Evolutionary conservation across 768 basidiomycete genomes (phyloP).

Genomic region (Galerina marginata): DNA sequence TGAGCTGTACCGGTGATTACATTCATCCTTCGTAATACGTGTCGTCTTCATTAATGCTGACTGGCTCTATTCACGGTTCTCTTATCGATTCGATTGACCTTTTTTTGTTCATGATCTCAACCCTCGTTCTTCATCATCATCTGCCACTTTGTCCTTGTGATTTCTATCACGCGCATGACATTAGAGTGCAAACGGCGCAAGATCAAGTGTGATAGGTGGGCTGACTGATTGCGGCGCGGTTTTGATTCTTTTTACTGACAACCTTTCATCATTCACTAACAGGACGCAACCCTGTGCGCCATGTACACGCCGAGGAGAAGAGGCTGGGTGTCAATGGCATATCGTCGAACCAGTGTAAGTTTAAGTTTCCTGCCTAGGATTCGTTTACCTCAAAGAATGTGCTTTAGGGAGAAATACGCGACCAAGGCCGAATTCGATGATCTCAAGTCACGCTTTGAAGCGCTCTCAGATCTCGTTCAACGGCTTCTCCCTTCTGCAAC

Average conservation of each 20-base stretch:
- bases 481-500: constrained; percentile 43
- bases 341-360: constrained; percentile 82
- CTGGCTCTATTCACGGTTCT: constrained; percentile 19
- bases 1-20: constrained; percentile 82
- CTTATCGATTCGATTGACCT: constrained; percentile 27
- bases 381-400: constrained; percentile 26
- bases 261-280: constrained; percentile 19
- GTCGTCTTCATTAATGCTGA: constrained; percentile 26
- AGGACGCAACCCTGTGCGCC: constrained; percentile 84
- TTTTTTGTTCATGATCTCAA: constrained; percentile 13
- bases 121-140: constrained; percentile 22
- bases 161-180: constrained; percentile 31
- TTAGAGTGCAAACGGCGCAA: constrained; percentile 86
- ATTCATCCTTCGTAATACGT: constrained; percentile 27
- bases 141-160: constrained; percentile 33
- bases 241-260: constrained; percentile 27
- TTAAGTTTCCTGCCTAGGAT: constrained; percentile 24
- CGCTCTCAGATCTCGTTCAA: constrained; percentile 61
- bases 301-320: constrained; percentile 80
- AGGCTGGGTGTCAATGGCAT: constrained; percentile 83
- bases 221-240: constrained; percentile 23
- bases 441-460: constrained; percentile 67
- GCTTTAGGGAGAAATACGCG: constrained; percentile 77
- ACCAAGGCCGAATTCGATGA: constrained; percentile 79
- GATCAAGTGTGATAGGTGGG: constrained; percentile 87